These are phyloP conservation scores for Lactarius sp. DNA, from an alignment of 768 basidiomycete species.

Conservation along the genomic window DNA sequence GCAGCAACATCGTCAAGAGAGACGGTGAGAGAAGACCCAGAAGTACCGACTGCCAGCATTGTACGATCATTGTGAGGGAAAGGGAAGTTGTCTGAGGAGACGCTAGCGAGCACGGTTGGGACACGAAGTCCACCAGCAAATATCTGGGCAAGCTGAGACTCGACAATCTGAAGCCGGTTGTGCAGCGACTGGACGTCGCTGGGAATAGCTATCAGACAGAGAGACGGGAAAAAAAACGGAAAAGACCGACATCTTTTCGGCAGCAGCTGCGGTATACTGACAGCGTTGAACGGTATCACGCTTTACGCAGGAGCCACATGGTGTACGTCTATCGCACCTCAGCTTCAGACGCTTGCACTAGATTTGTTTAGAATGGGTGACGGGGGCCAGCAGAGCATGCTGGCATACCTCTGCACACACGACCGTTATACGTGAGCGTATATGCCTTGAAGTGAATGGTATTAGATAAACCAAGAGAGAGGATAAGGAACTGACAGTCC, in stretches of 20 bases:
- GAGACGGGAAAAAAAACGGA: neutral
- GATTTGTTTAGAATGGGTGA: neutral
- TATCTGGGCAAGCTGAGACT: slow-evolving; percentile 50
- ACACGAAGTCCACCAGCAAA: slow-evolving; percentile 27
- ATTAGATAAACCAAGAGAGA: slow-evolving; percentile 8
- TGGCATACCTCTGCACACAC: slow-evolving; percentile 70
- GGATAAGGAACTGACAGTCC: slow-evolving; percentile 29
- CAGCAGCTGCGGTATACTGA: slow-evolving; percentile 74
- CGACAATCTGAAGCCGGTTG: slow-evolving; percentile 70
- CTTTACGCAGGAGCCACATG: slow-evolving; percentile 75
- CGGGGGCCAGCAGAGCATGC: neutral
- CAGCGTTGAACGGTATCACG: slow-evolving; percentile 70
- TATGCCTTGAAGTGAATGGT: slow-evolving; percentile 41
- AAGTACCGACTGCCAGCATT: slow-evolving; percentile 36
- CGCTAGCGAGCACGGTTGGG: slow-evolving; percentile 6
- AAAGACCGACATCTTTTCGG: slow-evolving; percentile 71
- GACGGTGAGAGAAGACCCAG: slow-evolving; percentile 47
- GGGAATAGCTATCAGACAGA: slow-evolving; percentile 5
- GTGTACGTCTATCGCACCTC: slow-evolving; percentile 75
- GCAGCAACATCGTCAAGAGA: slow-evolving; percentile 52
- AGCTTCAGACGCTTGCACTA: slow-evolving; percentile 87
- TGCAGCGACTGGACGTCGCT: slow-evolving; percentile 81
- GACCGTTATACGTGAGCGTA: slow-evolving; percentile 73
- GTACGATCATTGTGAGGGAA: slow-evolving; percentile 37
- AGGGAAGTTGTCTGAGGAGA: slow-evolving; percentile 21